These are phyloP conservation scores for Pythium vanterpoolii DNA, from an alignment of 352 stramenopile species.

Conservation along the genomic window DNA sequence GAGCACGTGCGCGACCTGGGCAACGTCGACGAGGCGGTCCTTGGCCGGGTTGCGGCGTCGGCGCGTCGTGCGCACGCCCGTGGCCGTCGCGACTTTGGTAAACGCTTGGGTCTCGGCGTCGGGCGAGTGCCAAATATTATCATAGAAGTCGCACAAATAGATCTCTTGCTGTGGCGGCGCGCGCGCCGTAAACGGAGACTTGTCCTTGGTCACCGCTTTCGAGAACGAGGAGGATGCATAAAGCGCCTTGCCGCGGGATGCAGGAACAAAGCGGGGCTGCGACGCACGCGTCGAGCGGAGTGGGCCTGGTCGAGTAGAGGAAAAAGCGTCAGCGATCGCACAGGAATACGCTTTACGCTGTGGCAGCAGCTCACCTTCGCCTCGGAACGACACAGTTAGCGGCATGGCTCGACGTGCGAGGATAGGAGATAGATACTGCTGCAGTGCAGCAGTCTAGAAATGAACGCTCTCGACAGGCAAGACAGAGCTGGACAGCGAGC, in stretches of 20 bases:
- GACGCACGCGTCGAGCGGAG: slow-evolving; percentile 15
- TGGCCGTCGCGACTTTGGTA: slow-evolving; percentile 19
- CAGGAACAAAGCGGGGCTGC: slow-evolving; percentile 3
- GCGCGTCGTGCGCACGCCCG: slow-evolving; percentile 19
- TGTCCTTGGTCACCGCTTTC: not conserved
- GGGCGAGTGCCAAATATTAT: slow-evolving; percentile 28
- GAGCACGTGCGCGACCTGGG: slow-evolving; percentile 72
- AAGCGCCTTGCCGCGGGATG: slow-evolving; percentile 1
- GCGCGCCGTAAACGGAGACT: not conserved
- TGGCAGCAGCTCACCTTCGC: slow-evolving; percentile 4
- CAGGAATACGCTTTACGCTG: not conserved
- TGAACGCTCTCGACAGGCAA: not conserved
- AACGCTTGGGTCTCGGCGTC: slow-evolving; percentile 17
- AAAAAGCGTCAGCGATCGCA: not conserved
- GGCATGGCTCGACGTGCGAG: slow-evolving; percentile 6
- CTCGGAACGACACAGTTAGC: slow-evolving; percentile 18
- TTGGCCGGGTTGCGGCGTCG: slow-evolving; percentile 18
- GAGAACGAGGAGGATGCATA: not conserved
- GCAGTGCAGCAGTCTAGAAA: slow-evolving; percentile 22
- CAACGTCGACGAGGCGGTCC: slow-evolving; percentile 37
- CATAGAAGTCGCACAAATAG: slow-evolving; percentile 31
- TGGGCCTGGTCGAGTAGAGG: slow-evolving; percentile 2
- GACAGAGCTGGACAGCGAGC: too few species aligned
- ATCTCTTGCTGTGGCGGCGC: slow-evolving; percentile 1
- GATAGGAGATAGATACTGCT: slow-evolving; percentile 11